Evolutionary conservation across 2,329 filamentous ascomycete genomes (phyloP), one percentile per base, ranked within the genome.

Genomic region (Hypoxylon rubiginosum): DNA sequence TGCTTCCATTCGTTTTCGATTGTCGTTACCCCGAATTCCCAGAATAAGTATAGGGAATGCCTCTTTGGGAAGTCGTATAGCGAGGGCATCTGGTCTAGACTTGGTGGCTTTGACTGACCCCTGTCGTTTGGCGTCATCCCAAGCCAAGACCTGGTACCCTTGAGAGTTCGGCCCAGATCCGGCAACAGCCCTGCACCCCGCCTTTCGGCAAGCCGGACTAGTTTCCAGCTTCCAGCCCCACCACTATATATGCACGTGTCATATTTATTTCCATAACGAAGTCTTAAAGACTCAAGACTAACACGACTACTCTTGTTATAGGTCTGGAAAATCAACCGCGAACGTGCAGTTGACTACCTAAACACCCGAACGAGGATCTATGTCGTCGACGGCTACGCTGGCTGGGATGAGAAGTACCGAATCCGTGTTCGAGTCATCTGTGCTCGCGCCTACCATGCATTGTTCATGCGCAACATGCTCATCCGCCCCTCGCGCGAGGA

Each of bases 391-490:
- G 96, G 96, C 72, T 99, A 91, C 80, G 96, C 96, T 73, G 96
- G 96, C 81, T 99, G 96, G 96, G 96, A 99, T 76, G 91, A 97
- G 86, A 94, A 96, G 82, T 99, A 99, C 87, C 89, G 94, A 73
- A 98, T 99, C 84, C 92, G 91, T 77, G 96, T 99, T 76, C 94
- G 96, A 78, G 95, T 99, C 71, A 94, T 99, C 79, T 99, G 96
- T 85, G 96, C 96, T 73, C 94, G 96, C 80, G 96, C 96, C 82
- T 99, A 99, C 88, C 96, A 99, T 88, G 96, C 96, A 69, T 90
- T 99, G 72, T 99, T 99, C 90, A 99, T 99, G 96, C 93, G 94
- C 79, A 99, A 99, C 88, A 99, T 99, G 96, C 92, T 99, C 79
- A 99, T 99, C 86, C 92, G 96, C 75, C 96, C 96, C 70, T 86